Conservation (phyloP, 176 grass and related monocot genomes). For the Pharus latifolius region DNA sequence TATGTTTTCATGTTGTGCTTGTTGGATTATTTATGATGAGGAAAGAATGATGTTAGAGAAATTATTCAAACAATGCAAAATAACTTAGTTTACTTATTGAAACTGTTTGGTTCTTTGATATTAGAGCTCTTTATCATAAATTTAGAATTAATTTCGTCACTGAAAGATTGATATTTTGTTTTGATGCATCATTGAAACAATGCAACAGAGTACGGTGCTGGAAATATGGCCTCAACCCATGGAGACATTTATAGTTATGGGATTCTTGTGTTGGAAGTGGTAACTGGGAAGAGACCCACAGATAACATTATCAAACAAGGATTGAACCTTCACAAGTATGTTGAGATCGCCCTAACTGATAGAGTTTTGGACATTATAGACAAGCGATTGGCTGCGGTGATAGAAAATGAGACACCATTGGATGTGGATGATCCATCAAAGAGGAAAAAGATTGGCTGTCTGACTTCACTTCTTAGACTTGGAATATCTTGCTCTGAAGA, state of each 20-base stretch:
- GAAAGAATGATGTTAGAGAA: too few species aligned
- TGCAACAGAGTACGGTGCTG: slow-evolving; percentile 26
- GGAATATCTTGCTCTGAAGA: slow-evolving; percentile 1
- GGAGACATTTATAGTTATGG: slow-evolving; percentile 40
- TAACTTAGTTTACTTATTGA: too few species aligned
- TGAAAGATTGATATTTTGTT: too few species aligned
- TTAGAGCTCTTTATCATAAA: too few species aligned
- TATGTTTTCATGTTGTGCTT: too few species aligned
- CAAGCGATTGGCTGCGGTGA: background rate
- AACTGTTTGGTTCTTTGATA: too few species aligned
- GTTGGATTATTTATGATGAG: too few species aligned
- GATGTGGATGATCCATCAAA: background rate
- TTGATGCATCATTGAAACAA: too few species aligned
- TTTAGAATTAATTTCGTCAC: too few species aligned
- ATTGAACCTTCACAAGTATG: slow-evolving; percentile 5
- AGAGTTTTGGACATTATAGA: slow-evolving; percentile 5
- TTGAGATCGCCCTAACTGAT: background rate
- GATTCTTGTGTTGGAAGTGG: slow-evolving; percentile 34
- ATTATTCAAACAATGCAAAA: too few species aligned
- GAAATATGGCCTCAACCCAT: slow-evolving; percentile 1
- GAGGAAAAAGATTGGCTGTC: background rate
- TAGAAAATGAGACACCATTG: background rate
- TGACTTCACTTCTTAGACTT: background rate
- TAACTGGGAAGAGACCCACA: slow-evolving; percentile 12
- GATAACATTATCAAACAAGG: background rate